Conservation (phyloP, 805 yeast species). For the Metschnikowia peoriensis region DNA sequence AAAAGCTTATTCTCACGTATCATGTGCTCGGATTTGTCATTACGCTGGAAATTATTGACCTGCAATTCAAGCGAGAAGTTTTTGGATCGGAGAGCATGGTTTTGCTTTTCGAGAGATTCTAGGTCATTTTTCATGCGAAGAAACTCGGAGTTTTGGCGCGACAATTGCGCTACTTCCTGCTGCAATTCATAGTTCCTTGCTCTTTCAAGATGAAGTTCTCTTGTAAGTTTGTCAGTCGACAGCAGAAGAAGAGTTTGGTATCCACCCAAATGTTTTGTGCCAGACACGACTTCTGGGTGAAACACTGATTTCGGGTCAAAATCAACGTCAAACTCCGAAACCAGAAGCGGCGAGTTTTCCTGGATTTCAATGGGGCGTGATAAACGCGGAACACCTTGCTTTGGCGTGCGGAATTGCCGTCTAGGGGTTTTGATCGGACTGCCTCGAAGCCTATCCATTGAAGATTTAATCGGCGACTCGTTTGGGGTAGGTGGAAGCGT, state of each 20-base stretch:
- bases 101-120: conserved; percentile 8
- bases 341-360: conserved; percentile 2
- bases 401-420: conserved; percentile 5
- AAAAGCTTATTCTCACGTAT: conserved; percentile 29
- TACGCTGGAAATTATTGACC: conserved; percentile 1
- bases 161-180: conserved; percentile 7
- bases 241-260: conserved; percentile 26
- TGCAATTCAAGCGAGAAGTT: conserved; percentile 6
- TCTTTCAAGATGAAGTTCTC: conserved; percentile 14
- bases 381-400: not conserved
- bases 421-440: conserved; percentile 14
- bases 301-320: conserved; percentile 1
- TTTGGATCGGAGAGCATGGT: not conserved
- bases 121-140: conserved; percentile 7
- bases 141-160: not conserved
- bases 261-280: conserved; percentile 25
- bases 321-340: conserved; percentile 1
- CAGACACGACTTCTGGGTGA: conserved; percentile 1
- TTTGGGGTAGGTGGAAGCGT: conserved; percentile 12
- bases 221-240: conserved; percentile 28
- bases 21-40: conserved; percentile 18
- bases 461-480: conserved; percentile 10
- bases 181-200: conserved; percentile 2
- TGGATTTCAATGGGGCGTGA: not conserved
- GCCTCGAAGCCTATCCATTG: conserved; percentile 13